These are phyloP conservation scores for Mycena chlorophos DNA, from an alignment of 768 basidiomycete genomes.

Conservation along the genomic window DNA sequence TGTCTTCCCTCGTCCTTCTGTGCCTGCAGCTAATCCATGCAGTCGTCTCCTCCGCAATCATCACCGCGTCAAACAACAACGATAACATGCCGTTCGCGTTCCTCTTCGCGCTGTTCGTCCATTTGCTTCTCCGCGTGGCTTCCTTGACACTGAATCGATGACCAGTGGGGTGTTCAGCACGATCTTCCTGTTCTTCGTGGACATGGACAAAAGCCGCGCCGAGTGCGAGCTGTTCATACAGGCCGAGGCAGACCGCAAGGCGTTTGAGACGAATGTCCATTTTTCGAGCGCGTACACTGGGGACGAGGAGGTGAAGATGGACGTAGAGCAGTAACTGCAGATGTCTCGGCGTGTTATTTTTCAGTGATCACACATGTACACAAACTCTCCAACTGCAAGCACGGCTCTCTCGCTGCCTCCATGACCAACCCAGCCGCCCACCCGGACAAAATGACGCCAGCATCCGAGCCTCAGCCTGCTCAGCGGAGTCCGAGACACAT, in stretches of 20 bases:
- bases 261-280: constrained; percentile 26
- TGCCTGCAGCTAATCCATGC: neutral
- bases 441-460: no score
- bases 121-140: constrained; percentile 2
- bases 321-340: neutral
- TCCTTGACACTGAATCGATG: neutral
- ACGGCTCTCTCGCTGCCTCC: no score
- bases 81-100: constrained; percentile 78
- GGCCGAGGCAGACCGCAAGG: constrained; percentile 50
- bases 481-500: no score
- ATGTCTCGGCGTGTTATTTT: no score
- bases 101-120: constrained; percentile 62
- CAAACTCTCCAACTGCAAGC: no score
- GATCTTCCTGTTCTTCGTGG: constrained; percentile 60
- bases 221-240: constrained; percentile 64
- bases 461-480: no score
- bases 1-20: neutral
- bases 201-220: constrained; percentile 60
- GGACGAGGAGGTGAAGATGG: constrained; percentile 19
- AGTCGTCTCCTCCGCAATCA: constrained; percentile 72
- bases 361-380: no score
- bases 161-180: constrained; percentile 53
- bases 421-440: no score
- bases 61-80: constrained; percentile 65
- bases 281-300: constrained; percentile 25